These are phyloP conservation scores for Talaromyces atroroseus DNA, from an alignment of 2,329 filamentous ascomycete genomes.

Conservation along the genomic window DNA sequence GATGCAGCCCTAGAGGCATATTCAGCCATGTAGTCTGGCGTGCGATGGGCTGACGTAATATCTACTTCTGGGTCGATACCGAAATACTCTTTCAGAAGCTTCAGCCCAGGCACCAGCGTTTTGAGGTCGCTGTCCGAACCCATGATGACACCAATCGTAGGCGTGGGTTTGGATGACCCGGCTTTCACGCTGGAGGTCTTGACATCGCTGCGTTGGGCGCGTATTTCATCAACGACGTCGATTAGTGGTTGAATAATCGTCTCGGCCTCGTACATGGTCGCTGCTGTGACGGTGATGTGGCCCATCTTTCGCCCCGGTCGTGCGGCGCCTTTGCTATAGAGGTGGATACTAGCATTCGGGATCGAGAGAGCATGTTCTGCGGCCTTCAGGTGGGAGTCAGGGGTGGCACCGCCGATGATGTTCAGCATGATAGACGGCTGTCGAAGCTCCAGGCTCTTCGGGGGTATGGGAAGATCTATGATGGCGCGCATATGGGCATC, in stretches of 20 bases:
- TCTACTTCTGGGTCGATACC: slow-evolving; percentile 41
- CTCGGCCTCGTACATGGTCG: slow-evolving; percentile 63
- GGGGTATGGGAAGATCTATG: slow-evolving; percentile 61
- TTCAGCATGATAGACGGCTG: slow-evolving; percentile 52
- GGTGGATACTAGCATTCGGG: slow-evolving; percentile 63
- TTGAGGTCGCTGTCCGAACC: slow-evolving; percentile 46
- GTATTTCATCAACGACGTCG: slow-evolving; percentile 71
- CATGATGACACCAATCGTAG: slow-evolving; percentile 44
- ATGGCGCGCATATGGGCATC: slow-evolving; percentile 85
- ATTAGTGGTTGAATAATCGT: slow-evolving; percentile 65
- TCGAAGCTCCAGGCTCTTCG: slow-evolving; percentile 40
- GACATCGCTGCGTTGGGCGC: slow-evolving; percentile 47
- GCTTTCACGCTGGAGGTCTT: slow-evolving; percentile 29
- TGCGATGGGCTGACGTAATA: slow-evolving; percentile 57
- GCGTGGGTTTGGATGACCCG: slow-evolving; percentile 26
- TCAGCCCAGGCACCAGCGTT: slow-evolving; percentile 40
- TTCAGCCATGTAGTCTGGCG: slow-evolving; percentile 63
- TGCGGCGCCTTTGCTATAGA: slow-evolving; percentile 83
- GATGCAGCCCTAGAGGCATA: slow-evolving; percentile 59
- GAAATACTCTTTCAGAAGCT: slow-evolving; percentile 39
- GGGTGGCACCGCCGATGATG: slow-evolving; percentile 53
- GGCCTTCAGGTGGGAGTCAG: slow-evolving; percentile 56
- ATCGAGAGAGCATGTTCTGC: slow-evolving; percentile 53
- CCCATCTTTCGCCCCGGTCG: slow-evolving; percentile 91
- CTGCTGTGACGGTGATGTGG: slow-evolving; percentile 76